A percentile compares a stretch with the other conserved stretches of the same genome.
phyloP scores from a whole-genome alignment of 371 early-diverging fungal genomes.

The Rhizopus sp. region DNA sequence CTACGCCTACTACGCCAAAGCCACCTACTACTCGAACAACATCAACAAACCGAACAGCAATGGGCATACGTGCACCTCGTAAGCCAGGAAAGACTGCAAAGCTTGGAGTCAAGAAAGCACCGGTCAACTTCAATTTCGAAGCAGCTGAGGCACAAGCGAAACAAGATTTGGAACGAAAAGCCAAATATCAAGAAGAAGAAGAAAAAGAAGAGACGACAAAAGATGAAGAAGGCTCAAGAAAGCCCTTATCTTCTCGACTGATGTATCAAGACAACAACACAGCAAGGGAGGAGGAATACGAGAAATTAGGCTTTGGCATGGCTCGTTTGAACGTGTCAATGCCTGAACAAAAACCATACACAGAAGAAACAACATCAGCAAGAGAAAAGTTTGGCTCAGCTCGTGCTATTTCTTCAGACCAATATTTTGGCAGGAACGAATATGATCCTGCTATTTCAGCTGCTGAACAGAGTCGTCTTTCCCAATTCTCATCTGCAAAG shows the following conservation, averaged over 20 bases:
- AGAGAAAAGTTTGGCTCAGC: constrained; percentile 75
- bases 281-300: constrained; percentile 53
- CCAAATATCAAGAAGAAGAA: constrained; percentile 66
- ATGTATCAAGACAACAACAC: constrained; percentile 19
- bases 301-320: constrained; percentile 84
- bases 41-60: constrained; percentile 31
- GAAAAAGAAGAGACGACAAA: constrained; percentile 46
- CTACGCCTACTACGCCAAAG: constrained; percentile 7
- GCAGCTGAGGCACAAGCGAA: constrained; percentile 91
- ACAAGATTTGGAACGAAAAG: constrained; percentile 77
- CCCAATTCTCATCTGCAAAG: constrained; percentile 70
- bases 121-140: constrained; percentile 84
- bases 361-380: constrained; percentile 40
- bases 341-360: constrained; percentile 21
- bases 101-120: constrained; percentile 80
- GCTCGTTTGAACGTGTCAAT: constrained; percentile 47
- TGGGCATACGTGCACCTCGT: constrained; percentile 34
- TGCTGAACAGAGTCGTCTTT: constrained; percentile 65
- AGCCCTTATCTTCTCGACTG: constrained; percentile 26
- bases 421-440: constrained; percentile 84
- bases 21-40: constrained; percentile 16
- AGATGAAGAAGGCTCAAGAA: not conserved
- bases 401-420: constrained; percentile 86
- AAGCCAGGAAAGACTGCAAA: constrained; percentile 67
- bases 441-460: constrained; percentile 67